Evolutionary conservation across 495 filamentous ascomycete genomes (phyloP), one percentile per base, ranked within the genome.

Genomic region (Pyrenopolyporus hunteri): DNA sequence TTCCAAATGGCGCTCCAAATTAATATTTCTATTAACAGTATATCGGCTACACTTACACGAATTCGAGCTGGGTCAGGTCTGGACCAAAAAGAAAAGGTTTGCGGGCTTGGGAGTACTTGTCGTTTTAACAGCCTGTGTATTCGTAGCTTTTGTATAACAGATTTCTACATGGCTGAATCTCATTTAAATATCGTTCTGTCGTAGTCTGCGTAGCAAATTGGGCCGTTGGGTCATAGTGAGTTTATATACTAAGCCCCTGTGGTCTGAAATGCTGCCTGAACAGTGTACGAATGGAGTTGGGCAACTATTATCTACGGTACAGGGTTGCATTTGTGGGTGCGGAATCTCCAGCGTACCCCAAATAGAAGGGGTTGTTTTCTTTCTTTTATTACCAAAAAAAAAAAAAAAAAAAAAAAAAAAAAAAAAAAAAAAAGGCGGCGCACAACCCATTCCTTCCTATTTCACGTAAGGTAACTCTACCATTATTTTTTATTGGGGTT

Each of bases 301-400:
- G 60, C 61, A 53, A 67, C 36, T 64, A n/a, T n/a, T n/a, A n/a
- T n/a, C n/a, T n/a, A n/a, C n/a, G n/a, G n/a, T n/a, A 62, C 37
- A 59, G 44, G 51, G 64, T 59, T 44, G 40, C 44, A 54, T 55
- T 44, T 22, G 25, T n/a, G 7, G 26, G 47, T 44, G n/a, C n/a
- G 52, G 33, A 7, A 37, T 50, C 40, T 13, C 81, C 82, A 25
- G 81, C 82, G 3, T 78, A n/a, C n/a, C n/a, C n/a, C n/a, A n/a
- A n/a, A n/a, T n/a, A n/a, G n/a, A n/a, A n/a, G n/a, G n/a, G n/a
- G n/a, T n/a, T n/a, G n/a, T n/a, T n/a, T n/a, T n/a, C n/a, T n/a
- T n/a, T n/a, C n/a, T n/a, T n/a, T n/a, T n/a, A n/a, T n/a, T n/a
- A n/a, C n/a, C n/a, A n/a, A n/a, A n/a, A n/a, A n/a, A n/a, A n/a